Evolutionary conservation across 2,329 filamentous ascomycete genomes (phyloP).

Genomic region (Hypoxylon sp.): DNA sequence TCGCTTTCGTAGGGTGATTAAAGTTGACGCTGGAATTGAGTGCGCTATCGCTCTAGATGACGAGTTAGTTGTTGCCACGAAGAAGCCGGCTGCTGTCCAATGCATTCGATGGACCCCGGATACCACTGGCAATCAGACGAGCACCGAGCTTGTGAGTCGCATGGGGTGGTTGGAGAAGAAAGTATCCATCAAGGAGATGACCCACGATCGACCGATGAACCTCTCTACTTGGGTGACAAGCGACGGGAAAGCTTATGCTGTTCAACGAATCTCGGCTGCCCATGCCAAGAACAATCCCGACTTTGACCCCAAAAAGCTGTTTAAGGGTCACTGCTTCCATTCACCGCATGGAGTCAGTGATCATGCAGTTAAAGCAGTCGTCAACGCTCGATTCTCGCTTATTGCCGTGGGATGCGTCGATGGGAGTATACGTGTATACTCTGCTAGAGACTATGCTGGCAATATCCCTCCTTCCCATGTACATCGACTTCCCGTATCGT

Average conservation of each 20-base stretch:
- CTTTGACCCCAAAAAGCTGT: conserved; percentile 71
- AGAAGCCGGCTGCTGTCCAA: conserved; percentile 92
- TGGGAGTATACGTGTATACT: conserved; percentile 87
- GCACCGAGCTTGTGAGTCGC: conserved; percentile 85
- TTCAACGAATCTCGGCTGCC: conserved; percentile 71
- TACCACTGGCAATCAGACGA: conserved; percentile 81
- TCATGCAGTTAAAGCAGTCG: conserved; percentile 76
- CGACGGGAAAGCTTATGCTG: conserved; percentile 88
- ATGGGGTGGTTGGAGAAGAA: conserved; percentile 89
- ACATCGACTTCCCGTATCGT: conserved; percentile 74
- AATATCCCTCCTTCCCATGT: conserved; percentile 90
- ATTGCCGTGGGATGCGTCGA: conserved; percentile 85
- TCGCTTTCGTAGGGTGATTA: conserved; percentile 96
- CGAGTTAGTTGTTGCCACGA: conserved; percentile 89
- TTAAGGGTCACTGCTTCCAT: conserved; percentile 93
- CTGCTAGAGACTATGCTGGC: conserved; percentile 89
- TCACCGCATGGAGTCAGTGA: conserved; percentile 67
- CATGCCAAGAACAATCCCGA: conserved; percentile 53
- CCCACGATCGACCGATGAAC: conserved; percentile 96
- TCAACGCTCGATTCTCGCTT: conserved; percentile 94
- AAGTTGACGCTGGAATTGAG: conserved; percentile 93
- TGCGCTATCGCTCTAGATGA: conserved; percentile 89
- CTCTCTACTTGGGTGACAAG: conserved; percentile 90
- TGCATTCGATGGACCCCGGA: conserved; percentile 96
- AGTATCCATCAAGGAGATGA: conserved; percentile 80